Base-by-base conservation (phyloP, 2,329 filamentous ascomycete species). In the Colletotrichum sp. region DNA sequence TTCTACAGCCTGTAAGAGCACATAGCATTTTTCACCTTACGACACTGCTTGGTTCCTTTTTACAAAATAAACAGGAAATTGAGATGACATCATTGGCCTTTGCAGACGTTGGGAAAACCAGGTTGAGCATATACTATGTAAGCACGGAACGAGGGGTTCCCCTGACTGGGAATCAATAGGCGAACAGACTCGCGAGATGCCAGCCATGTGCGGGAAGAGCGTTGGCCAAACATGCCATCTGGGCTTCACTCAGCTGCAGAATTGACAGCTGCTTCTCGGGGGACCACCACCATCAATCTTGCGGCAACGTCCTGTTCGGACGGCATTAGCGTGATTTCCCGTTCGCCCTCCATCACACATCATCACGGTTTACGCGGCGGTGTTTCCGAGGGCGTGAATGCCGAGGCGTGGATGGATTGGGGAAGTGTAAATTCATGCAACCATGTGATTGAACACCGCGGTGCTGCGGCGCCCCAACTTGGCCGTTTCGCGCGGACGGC, bases 1-100 rank as follows among this genome's bases (percentile, higher is more conserved):
- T 73, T 75, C 73, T 75, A 73, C 64, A 48, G 73, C 73, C 73
- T 52, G 69, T 63, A 39, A 68, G 73, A 73, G 70, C 39, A 48
- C 70, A 68, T 27, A 36, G 67, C 59, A 57, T 39, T 32, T 30
- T 68, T 22, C 12, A 34, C 60, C 34, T 65, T 28, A 68, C 52
- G 52, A 68, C 55, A 63, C 55, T 59, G 44, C 22, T 25, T n/a
- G 9, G n/a, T 19, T 55, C 13, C 27, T 13, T 19, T 12, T 13
- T 28, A 63, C 19, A 64, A 64, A 64, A 64, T 36, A 32, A 64
- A 64, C 13, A 36, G 9, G 68, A 34, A 28, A 52, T 34, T 32
- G 27, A 70, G 27, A 63, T 61, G 55, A 70, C 57, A 63, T 70
- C 34, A 32, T 19, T 16, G 32, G 7, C 8, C 16, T n/a, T 19